Evolutionary conservation across 495 filamentous ascomycete species (phyloP), one percentile per base, ranked within the genome.

Genomic region (Aspergillus panamensis): DNA sequence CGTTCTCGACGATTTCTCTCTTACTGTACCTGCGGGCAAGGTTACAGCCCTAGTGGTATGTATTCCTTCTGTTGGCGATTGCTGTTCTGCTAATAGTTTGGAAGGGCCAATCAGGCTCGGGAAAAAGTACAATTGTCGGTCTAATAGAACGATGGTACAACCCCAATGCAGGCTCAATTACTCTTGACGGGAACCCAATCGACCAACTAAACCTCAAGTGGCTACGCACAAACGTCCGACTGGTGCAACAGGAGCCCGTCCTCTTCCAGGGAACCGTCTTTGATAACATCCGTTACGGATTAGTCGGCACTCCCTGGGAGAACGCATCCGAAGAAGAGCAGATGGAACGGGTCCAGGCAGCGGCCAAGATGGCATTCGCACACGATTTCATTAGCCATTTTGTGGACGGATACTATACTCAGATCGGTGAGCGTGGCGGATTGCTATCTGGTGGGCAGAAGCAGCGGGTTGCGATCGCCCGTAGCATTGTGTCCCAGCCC

Each of bases 381-480:
- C 66, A 75, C 48, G 70, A 73, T 7, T 79, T 78, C 30, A 75
- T 79, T 31, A 29, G 19, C 0, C 29, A 60, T 1, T 69, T 78
- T 8, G 70, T 62, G 2, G 39, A 71, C 21, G 71, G 71, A 9
- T 94, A 94, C 65, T 80, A 92, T 61, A 95, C 91, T 0, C 82
- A 87, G 40, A 89, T 96, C 48, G 91, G 92, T 40, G 90, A 94
- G 67, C 82, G 91, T 39, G 92, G 92, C 6, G 90, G 91, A 64
- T 70, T 93, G 20, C 75, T 96, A 43, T 90, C 86, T 21, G 92
- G 92, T 62, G 92, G 92, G n/a, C 92, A 96, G 72, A 95, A 95
- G 68, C 92, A 96, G 66, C 84, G 92, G 45, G 88, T 96, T 64
- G 81, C 81, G 7, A 85, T 86, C 63, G 91, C 92, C 3, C 81